Evolutionary conservation across 371 early-diverging fungal genomes (phyloP).

Genomic region (Mycotypha africana): DNA sequence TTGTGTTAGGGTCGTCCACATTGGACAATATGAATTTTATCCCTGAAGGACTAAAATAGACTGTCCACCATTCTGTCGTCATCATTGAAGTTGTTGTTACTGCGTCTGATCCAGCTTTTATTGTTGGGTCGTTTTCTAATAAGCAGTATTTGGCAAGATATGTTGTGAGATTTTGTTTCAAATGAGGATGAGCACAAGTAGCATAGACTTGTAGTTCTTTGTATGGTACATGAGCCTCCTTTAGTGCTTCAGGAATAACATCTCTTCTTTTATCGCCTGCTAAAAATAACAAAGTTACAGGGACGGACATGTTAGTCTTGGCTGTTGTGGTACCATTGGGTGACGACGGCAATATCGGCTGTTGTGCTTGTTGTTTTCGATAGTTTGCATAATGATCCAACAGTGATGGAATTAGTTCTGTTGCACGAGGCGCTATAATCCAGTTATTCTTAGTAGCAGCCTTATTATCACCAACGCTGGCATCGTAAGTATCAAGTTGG

Average conservation of each 20-base stretch:
- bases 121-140: no score
- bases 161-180: constrained; percentile 9
- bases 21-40: constrained; percentile 26
- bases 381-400: not conserved
- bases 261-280: constrained; percentile 56
- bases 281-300: constrained; percentile 35
- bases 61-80: constrained; percentile 30
- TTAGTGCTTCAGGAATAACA: constrained; percentile 30
- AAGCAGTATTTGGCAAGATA: no score
- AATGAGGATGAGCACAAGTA: constrained; percentile 28
- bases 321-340: not conserved
- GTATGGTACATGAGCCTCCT: constrained; percentile 16
- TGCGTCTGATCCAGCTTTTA: not conserved
- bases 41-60: constrained; percentile 61
- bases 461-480: no score
- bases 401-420: constrained; percentile 29
- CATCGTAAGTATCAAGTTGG: no score
- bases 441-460: constrained; percentile 2
- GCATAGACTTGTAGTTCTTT: constrained; percentile 38
- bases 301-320: no score
- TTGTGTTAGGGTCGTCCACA: not conserved
- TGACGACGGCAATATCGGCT: no score
- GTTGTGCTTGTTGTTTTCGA: no score
- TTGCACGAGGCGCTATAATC: constrained; percentile 36
- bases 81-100: not conserved